phyloP scores from a whole-genome alignment of 352 stramenopile species.

The Globisporangium radiosum region DNA sequence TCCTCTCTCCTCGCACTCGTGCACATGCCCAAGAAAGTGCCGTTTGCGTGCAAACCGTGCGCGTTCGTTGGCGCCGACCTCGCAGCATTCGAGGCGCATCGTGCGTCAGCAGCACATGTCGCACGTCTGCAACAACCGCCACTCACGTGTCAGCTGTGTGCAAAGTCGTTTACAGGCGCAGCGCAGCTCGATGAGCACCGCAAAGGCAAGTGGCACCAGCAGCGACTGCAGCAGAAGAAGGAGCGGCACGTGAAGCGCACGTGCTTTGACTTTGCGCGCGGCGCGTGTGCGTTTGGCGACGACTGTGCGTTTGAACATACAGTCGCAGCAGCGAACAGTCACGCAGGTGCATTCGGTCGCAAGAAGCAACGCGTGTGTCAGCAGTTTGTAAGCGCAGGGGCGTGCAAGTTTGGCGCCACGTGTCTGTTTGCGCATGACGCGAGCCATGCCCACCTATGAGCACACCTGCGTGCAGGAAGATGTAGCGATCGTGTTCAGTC shows the following conservation, averaged over 20 bases:
- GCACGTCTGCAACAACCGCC: conserved; percentile 27
- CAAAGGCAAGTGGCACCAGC: conserved; percentile 78
- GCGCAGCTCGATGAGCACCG: conserved; percentile 72
- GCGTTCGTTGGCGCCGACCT: conserved; percentile 70
- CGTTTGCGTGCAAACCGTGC: conserved; percentile 79
- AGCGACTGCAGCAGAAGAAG: conserved; percentile 62
- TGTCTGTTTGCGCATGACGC: conserved; percentile 64
- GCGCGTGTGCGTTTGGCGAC: conserved; percentile 60
- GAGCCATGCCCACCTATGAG: conserved; percentile 3
- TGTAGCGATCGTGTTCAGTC: too few species aligned
- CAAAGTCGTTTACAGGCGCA: conserved; percentile 75
- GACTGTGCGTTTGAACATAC: conserved; percentile 68
- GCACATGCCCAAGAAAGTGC: conserved; percentile 64
- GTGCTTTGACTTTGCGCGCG: conserved; percentile 82
- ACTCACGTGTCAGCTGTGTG: conserved; percentile 47
- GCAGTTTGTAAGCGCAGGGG: conserved; percentile 32
- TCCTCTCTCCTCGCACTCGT: conserved; percentile 35
- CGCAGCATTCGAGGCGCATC: conserved; percentile 55
- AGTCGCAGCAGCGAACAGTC: conserved; percentile 3
- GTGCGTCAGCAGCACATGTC: conserved; percentile 38
- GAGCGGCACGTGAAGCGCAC: conserved; percentile 57
- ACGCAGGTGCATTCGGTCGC: conserved; percentile 36
- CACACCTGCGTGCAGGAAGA: background rate
- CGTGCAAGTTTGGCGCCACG: conserved; percentile 66
- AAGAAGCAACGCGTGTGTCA: conserved; percentile 50